Evolutionary conservation across 805 yeast genomes (phyloP).

Genomic region (Ogataea wickerhamii): DNA sequence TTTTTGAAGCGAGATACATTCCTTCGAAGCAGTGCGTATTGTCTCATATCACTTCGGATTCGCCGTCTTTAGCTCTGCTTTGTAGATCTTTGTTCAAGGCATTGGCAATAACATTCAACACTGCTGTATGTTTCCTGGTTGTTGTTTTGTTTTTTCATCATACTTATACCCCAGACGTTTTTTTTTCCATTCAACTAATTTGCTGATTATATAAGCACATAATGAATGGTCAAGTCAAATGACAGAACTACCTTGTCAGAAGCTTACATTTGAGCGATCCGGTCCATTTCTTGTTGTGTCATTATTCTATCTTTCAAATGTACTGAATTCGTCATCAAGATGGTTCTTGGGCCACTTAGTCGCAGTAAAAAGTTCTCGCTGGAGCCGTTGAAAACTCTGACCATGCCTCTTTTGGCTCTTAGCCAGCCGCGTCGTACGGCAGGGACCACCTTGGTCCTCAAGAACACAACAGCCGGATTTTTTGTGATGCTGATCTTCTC

Average conservation of each 20-base stretch:
- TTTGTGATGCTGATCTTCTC: not conserved
- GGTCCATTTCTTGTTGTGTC: constrained; percentile 23
- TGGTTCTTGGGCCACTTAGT: constrained; percentile 31
- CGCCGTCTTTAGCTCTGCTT: no score
- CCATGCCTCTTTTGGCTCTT: not conserved
- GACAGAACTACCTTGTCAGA: no score
- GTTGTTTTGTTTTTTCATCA: not conserved
- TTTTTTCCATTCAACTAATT: not conserved
- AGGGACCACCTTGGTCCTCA: not conserved
- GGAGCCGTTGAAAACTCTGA: constrained; percentile 19
- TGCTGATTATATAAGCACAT: not conserved
- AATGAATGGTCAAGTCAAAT: no score
- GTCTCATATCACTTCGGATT: no score
- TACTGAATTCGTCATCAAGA: constrained; percentile 28
- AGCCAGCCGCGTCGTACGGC: not conserved
- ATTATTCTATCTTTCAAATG: constrained; percentile 23
- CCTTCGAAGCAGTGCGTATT: not conserved
- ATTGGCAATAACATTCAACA: no score
- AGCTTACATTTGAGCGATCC: no score
- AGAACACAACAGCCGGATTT: not conserved
- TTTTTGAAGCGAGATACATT: not conserved
- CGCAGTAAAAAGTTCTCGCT: constrained; percentile 24
- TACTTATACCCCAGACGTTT: no score
- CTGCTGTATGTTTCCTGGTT: not conserved
- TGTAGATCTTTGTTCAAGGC: no score